Conservation (phyloP, 306 rosid genomes). For the Castanea crenata region DNA sequence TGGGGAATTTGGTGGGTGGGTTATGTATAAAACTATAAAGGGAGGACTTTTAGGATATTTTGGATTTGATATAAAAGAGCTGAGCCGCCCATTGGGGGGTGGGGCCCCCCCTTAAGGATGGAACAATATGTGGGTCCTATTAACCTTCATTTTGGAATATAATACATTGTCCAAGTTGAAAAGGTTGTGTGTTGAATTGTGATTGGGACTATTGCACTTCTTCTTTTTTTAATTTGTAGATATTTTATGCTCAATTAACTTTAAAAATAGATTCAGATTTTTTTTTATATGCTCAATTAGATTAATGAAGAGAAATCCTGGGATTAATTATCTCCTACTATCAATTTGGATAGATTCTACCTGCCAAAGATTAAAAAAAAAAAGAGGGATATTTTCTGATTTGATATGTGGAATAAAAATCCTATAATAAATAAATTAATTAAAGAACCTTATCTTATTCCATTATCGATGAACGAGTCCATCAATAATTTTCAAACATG, state of each 20-base stretch:
- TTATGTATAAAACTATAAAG: not conserved
- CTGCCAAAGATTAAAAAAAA: no score
- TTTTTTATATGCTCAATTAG: no score
- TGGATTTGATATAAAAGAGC: not conserved
- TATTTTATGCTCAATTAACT: not conserved
- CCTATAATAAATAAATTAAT: no score
- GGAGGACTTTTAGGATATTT: not conserved
- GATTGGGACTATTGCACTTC: not conserved
- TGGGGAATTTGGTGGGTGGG: not conserved
- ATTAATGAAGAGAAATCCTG: no score
- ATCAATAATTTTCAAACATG: no score
- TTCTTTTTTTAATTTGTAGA: not conserved
- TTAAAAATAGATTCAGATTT: no score
- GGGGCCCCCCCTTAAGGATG: not conserved
- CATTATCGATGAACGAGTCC: not conserved
- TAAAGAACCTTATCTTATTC: not conserved
- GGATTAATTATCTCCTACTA: not conserved
- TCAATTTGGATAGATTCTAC: not conserved
- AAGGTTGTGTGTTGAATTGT: not conserved
- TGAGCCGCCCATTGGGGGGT: constrained; percentile 4
- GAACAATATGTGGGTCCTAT: constrained; percentile 16
- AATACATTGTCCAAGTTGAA: not conserved
- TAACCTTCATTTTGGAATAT: not conserved
- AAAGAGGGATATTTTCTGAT: not conserved
- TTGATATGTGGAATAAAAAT: not conserved